Evolutionary conservation across 257 asterid genomes (phyloP), one percentile per base, ranked within the genome.

Genomic region (Penstemon davidsonii): DNA sequence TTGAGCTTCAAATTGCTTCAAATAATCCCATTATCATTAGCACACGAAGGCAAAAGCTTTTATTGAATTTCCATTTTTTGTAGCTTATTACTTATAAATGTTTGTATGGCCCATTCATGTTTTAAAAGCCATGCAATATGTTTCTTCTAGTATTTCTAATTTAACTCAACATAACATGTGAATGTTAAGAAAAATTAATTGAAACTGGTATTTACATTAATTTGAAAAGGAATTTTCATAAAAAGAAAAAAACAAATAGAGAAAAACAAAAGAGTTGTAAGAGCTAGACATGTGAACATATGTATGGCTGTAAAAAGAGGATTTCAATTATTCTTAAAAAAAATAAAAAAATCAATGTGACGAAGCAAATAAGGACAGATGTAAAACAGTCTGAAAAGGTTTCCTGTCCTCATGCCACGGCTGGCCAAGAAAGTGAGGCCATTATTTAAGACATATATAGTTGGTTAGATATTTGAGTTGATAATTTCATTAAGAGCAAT

Each of bases 341-440:
- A 25, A 25, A 25, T 0, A 25, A 25, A 25, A 12, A 53, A 60
- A 61, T 25, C 71, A 45, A 13, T 10, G 56, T 54, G 70, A 55
- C 72, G 76, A 67, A 75, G 60, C 54, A 73, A 51, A 67, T 37
- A 60, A 65, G 50, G 84, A 77, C 84, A 76, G 43, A 47, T 70
- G 62, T 67, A 56, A 46, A 19, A 40, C 66, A 45, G 50, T 68
- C 56, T 37, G 45, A 12, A 52, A 47, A 37, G 43, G n/a, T 33
- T 66, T 39, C 47, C 37, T 64, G 71, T 59, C 60, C 38, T 64
- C 19, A 49, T 68, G 66, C 51, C 69, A 53, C 69, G 58, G 62
- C 53, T 51, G 39, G 61, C n/a, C 49, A 9, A 4, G 58, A 79
- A 64, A 70, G 62, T 73, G 19, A 9, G 45, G 44, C 42, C 43